Percentiles rank a stretch among this genome's conserved stretches.
phyloP scores from a whole-genome alignment of 352 stramenopile species.

The Pythium aquatile region DNA sequence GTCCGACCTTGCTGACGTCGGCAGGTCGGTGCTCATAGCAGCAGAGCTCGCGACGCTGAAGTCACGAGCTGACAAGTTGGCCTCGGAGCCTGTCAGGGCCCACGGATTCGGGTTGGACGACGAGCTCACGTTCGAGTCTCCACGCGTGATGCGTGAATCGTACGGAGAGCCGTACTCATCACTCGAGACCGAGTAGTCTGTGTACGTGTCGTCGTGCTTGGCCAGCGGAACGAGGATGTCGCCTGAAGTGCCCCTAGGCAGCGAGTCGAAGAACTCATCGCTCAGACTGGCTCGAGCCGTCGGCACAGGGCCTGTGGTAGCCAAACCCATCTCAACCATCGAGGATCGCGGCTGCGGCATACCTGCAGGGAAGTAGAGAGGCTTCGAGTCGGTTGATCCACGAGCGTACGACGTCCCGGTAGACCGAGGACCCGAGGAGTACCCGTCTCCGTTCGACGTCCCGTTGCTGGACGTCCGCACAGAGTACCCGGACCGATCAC shows the following conservation, averaged over 20 bases:
- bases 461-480: conserved; percentile 1
- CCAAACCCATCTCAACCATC: conserved; percentile 10
- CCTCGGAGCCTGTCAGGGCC: conserved; percentile 1
- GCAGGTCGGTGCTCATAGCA: conserved; percentile 5
- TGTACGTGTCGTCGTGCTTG: conserved; percentile 9
- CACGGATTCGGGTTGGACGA: conserved; percentile 19
- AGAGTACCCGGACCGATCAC: background rate
- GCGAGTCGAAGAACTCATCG: background rate
- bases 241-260: conserved; percentile 1
- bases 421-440: background rate
- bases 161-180: conserved; percentile 6
- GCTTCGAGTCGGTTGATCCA: background rate
- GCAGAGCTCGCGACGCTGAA: conserved; percentile 11
- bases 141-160: background rate
- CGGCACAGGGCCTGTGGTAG: background rate
- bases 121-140: conserved; percentile 19
- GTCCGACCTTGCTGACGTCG: conserved; percentile 9
- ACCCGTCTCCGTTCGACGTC: background rate
- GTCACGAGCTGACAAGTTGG: conserved; percentile 1
- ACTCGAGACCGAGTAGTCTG: conserved; percentile 15
- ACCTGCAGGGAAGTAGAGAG: conserved; percentile 10
- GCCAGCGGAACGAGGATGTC: conserved; percentile 4
- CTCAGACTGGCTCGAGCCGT: background rate
- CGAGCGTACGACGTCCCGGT: conserved; percentile 7
- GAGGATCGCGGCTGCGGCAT: conserved; percentile 12